Base-by-base conservation (phyloP, 176 grass and related monocot species). In the Oryza coarctata region DNA sequence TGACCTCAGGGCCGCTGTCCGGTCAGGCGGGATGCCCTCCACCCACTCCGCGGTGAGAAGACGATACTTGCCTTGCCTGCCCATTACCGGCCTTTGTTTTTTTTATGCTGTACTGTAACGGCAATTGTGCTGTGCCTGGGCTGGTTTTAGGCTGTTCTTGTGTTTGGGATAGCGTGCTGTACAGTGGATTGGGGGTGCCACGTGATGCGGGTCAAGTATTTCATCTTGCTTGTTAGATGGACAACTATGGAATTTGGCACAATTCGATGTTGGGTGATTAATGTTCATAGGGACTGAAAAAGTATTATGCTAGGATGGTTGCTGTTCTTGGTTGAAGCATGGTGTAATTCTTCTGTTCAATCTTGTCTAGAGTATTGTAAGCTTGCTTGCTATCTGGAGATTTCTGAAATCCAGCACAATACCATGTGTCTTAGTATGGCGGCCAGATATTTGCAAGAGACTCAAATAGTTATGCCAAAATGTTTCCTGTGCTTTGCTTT, bases 11-110 rank as follows among this genome's bases (percentile, higher is more conserved):
- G 81, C 83, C 34, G 80, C 80, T 13, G 73, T 90, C 82, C 84
- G 80, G 20, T 82, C 96, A 3, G 90, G 93, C 39, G 93, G 96
- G 70, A 95, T 98, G 96, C 96, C 96, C 76, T 98, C 96, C 5
- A 95, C 96, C 5, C 93, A 98, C 88, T 93, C 96, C 3, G 82
- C 90, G 55, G 96, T 98, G 63, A 91, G 87, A 84, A 40, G 18
- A 84, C 64, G 18, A 71, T 68, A 29, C 0, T 12, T n/a, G 57
- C 32, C 0, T 12, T 22, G 57, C 31, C 8, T 36, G 6, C 26
- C 5, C 31, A 22, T 9, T 80, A 2, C 6, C 81, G 2, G 38
- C 38, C 38, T 39, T 39, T 2, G 9, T 39, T 2, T 39, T 39
- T 39, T 10, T 11, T 10, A 39, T 39, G 38, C 38, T 39, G 2